These are phyloP conservation scores for Plantago lanceolata DNA, from an alignment of 305 asterid species.

Conservation along the genomic window DNA sequence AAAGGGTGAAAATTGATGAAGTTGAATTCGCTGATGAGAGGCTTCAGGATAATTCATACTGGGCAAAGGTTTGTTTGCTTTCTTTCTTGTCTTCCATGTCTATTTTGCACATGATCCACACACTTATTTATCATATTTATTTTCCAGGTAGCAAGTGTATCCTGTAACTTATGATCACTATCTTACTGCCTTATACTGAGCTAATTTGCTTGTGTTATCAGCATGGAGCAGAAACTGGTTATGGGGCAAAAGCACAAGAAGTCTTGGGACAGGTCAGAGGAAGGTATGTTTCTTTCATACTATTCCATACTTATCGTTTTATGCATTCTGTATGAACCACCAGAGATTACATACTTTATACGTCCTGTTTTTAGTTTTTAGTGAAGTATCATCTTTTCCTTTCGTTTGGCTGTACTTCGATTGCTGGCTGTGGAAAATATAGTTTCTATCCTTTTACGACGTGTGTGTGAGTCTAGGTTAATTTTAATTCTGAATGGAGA, in stretches of 20 bases:
- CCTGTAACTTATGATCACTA: background rate
- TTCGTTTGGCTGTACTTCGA: too few species aligned
- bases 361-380: too few species aligned
- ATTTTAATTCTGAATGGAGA: background rate
- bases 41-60: slow-evolving; percentile 90
- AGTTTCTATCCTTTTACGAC: background rate
- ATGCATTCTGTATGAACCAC: slow-evolving; percentile 1
- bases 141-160: too few species aligned
- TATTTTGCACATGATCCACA: background rate
- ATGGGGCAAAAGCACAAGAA: slow-evolving; percentile 98
- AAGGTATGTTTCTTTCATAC: slow-evolving; percentile 36
- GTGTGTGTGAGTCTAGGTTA: background rate
- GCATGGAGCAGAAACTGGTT: slow-evolving; percentile 87
- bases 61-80: slow-evolving; percentile 72
- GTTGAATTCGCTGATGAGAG: slow-evolving; percentile 78
- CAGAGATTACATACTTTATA: background rate
- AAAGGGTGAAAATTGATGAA: slow-evolving; percentile 81
- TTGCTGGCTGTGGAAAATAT: background rate
- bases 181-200: background rate
- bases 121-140: background rate
- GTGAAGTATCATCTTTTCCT: too few species aligned
- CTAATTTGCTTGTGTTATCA: slow-evolving; percentile 22
- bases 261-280: slow-evolving; percentile 89
- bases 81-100: slow-evolving; percentile 12
- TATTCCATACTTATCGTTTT: too few species aligned